These are phyloP conservation scores for Aspergillus carbonarius DNA, from an alignment of 2,329 filamentous ascomycete species.

Conservation along the genomic window DNA sequence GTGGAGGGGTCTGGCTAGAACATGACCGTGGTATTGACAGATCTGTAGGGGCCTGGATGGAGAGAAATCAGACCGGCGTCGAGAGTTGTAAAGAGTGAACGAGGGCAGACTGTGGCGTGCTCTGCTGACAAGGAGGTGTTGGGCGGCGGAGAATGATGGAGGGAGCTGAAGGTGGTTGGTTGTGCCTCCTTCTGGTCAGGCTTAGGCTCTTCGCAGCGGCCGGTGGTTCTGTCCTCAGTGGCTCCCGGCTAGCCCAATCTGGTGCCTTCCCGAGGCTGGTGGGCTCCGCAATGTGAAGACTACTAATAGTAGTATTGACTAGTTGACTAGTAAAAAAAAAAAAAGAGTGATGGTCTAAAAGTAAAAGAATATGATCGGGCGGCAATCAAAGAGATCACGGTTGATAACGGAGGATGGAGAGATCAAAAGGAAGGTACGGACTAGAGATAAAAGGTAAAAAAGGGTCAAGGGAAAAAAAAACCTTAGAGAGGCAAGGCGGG, in stretches of 20 bases:
- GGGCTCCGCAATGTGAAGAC: conserved; percentile 11
- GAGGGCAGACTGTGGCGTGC: conserved; percentile 19
- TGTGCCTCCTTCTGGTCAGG: conserved; percentile 11
- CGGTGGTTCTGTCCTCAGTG: conserved; percentile 4
- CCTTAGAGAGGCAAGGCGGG: conserved; percentile 8
- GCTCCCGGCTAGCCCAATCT: conserved; percentile 16
- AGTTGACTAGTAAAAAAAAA: too few species aligned
- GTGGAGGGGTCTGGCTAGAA: conserved; percentile 18
- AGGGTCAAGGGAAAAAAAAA: conserved; percentile 4
- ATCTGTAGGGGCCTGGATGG: background rate
- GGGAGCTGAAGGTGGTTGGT: conserved; percentile 23
- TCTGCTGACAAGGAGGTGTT: conserved; percentile 35
- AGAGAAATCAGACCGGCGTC: conserved; percentile 4
- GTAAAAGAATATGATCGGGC: background rate
- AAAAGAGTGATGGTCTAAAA: background rate
- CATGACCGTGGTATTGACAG: conserved; percentile 16
- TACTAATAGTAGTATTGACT: too few species aligned
- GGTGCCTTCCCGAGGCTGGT: conserved; percentile 15
- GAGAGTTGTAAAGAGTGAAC: conserved; percentile 14
- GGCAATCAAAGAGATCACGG: background rate
- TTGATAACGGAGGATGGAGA: background rate
- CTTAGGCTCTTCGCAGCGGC: conserved; percentile 5
- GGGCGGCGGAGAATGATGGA: conserved; percentile 24
- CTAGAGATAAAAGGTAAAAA: conserved; percentile 2
- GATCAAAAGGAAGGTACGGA: background rate